Evolutionary conservation across 1,284 basidiomycete species (phyloP).

Genomic region (Earliella scabrosa): DNA sequence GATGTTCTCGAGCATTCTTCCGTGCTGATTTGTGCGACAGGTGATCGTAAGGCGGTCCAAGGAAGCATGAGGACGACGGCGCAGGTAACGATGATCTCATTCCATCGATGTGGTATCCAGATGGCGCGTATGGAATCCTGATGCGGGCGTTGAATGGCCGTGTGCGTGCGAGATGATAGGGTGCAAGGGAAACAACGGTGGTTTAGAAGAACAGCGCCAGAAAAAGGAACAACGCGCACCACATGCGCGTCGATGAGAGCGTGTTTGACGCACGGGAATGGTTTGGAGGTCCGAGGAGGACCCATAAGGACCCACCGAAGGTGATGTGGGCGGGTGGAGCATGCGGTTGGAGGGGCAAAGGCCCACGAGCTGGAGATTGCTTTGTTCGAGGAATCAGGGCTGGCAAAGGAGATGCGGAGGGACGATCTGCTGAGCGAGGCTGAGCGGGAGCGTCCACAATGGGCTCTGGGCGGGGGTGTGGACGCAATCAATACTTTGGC

Average conservation of each 20-base stretch:
- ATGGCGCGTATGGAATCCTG: not conserved
- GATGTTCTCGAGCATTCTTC: not conserved
- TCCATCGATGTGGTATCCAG: not conserved
- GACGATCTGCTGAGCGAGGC: too few species aligned
- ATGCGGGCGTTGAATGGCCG: not conserved
- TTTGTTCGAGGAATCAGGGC: not conserved
- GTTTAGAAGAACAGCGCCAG: not conserved
- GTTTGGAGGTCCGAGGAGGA: slow-evolving; percentile 7
- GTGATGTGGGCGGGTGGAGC: not conserved
- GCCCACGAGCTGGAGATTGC: not conserved
- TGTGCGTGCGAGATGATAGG: not conserved
- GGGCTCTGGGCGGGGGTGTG: slow-evolving; percentile 2
- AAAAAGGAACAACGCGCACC: not conserved
- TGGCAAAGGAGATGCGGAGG: not conserved
- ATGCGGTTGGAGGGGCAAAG: too few species aligned
- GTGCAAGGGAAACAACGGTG: not conserved
- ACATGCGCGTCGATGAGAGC: not conserved
- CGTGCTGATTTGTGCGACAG: not conserved
- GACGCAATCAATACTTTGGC: slow-evolving; percentile 16
- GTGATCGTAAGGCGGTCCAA: not conserved
- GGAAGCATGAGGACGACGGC: not conserved
- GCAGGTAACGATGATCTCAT: not conserved
- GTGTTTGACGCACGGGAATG: slow-evolving; percentile 1
- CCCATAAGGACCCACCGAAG: slow-evolving; percentile 27
- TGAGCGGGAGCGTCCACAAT: slow-evolving; percentile 15